Evolutionary conservation across 306 rosid species (phyloP), one percentile per base, ranked within the genome.

Genomic region (Vigna reflexopilosa): DNA sequence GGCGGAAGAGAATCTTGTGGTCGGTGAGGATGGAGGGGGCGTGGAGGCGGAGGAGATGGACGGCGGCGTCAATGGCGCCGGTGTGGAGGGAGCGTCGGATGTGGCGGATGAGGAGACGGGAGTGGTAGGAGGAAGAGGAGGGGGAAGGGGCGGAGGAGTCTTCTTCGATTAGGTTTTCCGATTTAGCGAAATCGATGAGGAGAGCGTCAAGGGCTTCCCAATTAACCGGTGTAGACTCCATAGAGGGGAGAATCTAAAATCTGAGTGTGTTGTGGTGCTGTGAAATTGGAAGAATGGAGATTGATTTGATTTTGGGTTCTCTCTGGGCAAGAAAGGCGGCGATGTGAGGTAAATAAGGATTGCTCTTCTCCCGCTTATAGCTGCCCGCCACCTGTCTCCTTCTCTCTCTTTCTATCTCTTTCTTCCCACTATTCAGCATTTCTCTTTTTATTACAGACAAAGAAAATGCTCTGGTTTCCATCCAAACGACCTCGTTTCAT

Each of bases 181-280:
- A 91, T 87, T 90, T 93, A 22, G 96, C 98, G 78, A 96, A 96
- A 66, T 93, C 98, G 87, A 93, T 87, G 1, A 96, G 72, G 9
- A 96, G 85, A 38, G 91, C 69, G 77, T 96, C 99, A 2, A 96
- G 97, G 10, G 98, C 84, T 83, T 96, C 98, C 99, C 99, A 96
- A 79, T 91, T 96, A 65, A 96, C 89, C 8, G 93, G 90, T 83
- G 90, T 74, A 12, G 97, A 83, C 5, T 96, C 97, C 99, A 68
- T 68, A 14, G 14, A 9, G 0, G 5, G 1, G 28, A 17, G 73
- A 67, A 20, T 75, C 30, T 13, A 65, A 54, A 72, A 81, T 74
- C 59, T 16, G 64, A 73, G 81, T 52, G 59, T 42, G 24, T 17
- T 17, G 34, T 38, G 82, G 9, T n/a, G 8, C 2, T 45, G 34